Evolutionary conservation across 306 rosid genomes (phyloP).

Genomic region (Lathyrus oleraceus): DNA sequence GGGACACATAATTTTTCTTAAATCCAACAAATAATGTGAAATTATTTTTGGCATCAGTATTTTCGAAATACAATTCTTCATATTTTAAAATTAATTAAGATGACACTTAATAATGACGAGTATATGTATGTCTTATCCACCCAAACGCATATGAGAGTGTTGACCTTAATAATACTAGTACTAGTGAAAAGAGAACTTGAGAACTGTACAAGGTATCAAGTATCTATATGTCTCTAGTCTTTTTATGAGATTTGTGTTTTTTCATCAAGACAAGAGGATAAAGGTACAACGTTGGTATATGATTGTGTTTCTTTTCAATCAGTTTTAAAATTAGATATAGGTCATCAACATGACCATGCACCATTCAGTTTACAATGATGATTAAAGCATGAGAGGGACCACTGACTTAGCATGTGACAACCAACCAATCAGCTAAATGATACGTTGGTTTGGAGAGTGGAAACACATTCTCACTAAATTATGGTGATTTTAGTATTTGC

Average conservation of each 20-base stretch:
- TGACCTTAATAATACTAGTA: too few relatives aligned
- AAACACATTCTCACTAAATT: background rate
- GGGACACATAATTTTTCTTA: too few relatives aligned
- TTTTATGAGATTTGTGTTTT: background rate
- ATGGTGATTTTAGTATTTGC: background rate
- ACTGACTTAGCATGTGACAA: background rate
- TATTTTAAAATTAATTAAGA: too few relatives aligned
- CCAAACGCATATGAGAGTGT: too few relatives aligned
- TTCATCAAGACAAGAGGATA: background rate
- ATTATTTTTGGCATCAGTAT: too few relatives aligned
- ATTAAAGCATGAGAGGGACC: conserved; percentile 40
- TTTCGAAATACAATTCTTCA: too few relatives aligned
- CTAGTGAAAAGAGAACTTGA: background rate
- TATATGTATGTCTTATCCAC: too few relatives aligned
- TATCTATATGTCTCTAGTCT: background rate
- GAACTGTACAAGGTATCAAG: conserved; percentile 21
- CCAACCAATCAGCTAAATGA: background rate
- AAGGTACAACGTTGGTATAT: conserved; percentile 12
- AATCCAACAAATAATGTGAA: too few relatives aligned
- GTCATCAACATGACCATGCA: background rate
- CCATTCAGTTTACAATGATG: conserved; percentile 2
- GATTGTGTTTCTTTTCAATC: conserved; percentile 30
- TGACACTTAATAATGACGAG: too few relatives aligned
- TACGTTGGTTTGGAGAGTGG: background rate
- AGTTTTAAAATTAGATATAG: conserved; percentile 27